Base-by-base conservation (phyloP, 129 eudicot species). In the Logfia minima region DNA sequence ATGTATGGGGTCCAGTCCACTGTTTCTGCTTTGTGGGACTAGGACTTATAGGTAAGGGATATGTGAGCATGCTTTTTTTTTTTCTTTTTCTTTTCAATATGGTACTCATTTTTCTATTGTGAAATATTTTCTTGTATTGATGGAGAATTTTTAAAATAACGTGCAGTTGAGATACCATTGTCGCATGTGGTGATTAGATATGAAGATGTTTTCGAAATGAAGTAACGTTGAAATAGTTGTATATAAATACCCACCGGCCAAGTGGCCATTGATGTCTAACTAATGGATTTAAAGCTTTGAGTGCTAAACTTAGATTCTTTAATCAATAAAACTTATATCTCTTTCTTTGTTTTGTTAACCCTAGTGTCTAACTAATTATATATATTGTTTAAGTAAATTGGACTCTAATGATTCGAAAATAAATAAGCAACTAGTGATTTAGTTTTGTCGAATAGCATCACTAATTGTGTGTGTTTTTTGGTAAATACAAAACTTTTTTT, bases 21-120 rank as follows among this genome's bases (percentile, higher is more conserved):
- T 75, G 62, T 41, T 75, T 62, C 29, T 75, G 61, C 70, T 62
- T 61, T 62, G 58, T 61, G 18, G 78, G 61, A 16, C 61, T 75
- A 62, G 39, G 37, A 75, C 70, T 58, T 39, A 8, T 74, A 58
- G 26, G 69, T 24, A 17, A 34, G 53, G 41, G 66, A 70, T 70
- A 45, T 70, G 22, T 70, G 37, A 45, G n/a, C 59, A 71, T 71
- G 63, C 9, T 51, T 24, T 2, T 70, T 35, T 35, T 2, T 70
- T 35, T 35, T 3, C 0, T 6, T 37, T 6, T 37, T 39, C 0
- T 17, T 66, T 17, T 66, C 8, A 70, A 70, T 70, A 8, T 51
- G 41, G 26, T 28, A 39, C 13, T 70, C 22, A 43, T 11, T 13
- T 4, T 24, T 9, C 22, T 59, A 3, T 35, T 3, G 21, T 19